Evolutionary conservation across 352 stramenopile genomes (phyloP).

Genomic region (Phytophthora hibernalis): DNA sequence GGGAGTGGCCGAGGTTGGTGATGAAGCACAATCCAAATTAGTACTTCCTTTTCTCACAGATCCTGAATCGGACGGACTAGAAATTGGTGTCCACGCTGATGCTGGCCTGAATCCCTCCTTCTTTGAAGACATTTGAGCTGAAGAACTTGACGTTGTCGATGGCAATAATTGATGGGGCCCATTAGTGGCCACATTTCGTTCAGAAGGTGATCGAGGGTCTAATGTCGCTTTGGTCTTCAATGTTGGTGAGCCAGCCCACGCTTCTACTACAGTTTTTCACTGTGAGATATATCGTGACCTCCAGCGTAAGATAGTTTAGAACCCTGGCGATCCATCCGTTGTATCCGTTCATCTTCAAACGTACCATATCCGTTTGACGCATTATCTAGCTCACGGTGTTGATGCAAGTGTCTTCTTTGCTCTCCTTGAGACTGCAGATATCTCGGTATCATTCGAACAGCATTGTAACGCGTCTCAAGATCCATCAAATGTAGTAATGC

Average conservation of each 20-base stretch:
- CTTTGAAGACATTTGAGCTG: not conserved
- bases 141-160: not conserved
- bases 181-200: not conserved
- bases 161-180: not conserved
- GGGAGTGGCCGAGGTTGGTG: not conserved
- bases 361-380: constrained; percentile 13
- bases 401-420: constrained; percentile 7
- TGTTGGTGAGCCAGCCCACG: constrained; percentile 31
- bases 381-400: not conserved
- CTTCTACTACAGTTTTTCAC: constrained; percentile 21
- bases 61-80: not conserved
- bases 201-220: not conserved
- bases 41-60: constrained; percentile 1
- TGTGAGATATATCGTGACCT: not conserved
- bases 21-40: not conserved
- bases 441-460: constrained; percentile 57
- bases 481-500: constrained; percentile 67
- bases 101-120: not conserved
- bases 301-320: not conserved
- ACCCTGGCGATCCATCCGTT: constrained; percentile 5
- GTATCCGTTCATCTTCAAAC: constrained; percentile 29
- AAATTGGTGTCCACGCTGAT: constrained; percentile 10
- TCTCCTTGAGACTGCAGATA: constrained; percentile 49
- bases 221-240: not conserved
- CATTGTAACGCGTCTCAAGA: constrained; percentile 60